Evolutionary conservation across 495 filamentous ascomycete species (phyloP).

Genomic region (Xylaria nigripes): DNA sequence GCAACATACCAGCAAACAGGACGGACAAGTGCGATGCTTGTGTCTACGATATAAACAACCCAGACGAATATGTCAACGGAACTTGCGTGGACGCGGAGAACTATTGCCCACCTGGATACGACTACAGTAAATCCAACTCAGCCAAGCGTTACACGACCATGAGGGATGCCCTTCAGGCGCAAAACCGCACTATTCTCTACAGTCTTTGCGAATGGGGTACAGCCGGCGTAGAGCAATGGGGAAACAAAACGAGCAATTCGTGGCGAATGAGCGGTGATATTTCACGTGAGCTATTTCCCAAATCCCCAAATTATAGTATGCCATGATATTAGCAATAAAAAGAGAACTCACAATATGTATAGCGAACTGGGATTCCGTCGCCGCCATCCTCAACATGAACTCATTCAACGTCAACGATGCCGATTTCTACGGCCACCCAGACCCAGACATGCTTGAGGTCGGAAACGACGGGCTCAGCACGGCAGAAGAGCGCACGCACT

Average conservation of each 20-base stretch:
- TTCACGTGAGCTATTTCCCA: slow-evolving; percentile 7
- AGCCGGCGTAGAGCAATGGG: slow-evolving; percentile 34
- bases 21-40: slow-evolving; percentile 15
- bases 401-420: slow-evolving; percentile 41
- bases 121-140: slow-evolving; percentile 46
- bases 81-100: slow-evolving; percentile 33
- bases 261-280: slow-evolving; percentile 52
- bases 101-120: slow-evolving; percentile 34
- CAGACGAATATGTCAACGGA: slow-evolving; percentile 19
- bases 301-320: background rate
- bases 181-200: slow-evolving; percentile 53
- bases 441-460: slow-evolving; percentile 64
- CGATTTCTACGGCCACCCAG: slow-evolving; percentile 49
- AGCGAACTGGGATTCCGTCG: slow-evolving; percentile 33
- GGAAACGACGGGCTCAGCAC: slow-evolving; percentile 52
- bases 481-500: slow-evolving; percentile 36
- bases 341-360: slow-evolving; percentile 14
- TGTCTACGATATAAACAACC: slow-evolving; percentile 19
- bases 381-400: slow-evolving; percentile 41
- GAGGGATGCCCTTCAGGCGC: slow-evolving; percentile 50
- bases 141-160: slow-evolving; percentile 48
- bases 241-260: slow-evolving; percentile 47
- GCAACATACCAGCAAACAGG: slow-evolving; percentile 44
- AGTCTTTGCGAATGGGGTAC: slow-evolving; percentile 59
- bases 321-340: slow-evolving; percentile 20